Base-by-base conservation (phyloP, 495 filamentous ascomycete genomes). In the Podospora pseudopauciseta region DNA sequence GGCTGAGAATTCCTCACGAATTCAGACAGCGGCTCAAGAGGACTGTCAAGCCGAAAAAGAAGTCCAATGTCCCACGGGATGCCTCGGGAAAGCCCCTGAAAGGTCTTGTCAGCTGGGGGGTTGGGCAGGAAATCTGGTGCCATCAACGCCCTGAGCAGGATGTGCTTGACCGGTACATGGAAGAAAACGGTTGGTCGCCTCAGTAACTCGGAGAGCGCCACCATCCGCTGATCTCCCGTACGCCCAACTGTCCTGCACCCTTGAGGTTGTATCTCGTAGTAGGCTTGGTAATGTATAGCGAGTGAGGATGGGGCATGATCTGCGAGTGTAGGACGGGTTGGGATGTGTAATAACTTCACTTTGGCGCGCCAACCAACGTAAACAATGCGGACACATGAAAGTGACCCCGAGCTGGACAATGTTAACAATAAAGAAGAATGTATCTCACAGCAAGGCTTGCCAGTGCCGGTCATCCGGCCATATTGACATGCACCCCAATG, bases 51-150 rank as follows among this genome's bases (percentile, higher is more conserved):
- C 71, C 28, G 71, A 71, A 64, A 26, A 61, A 54, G 4, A 63
- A 67, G 68, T 61, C 28, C 58, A 60, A 60, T 59, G 60, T 75
- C 53, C 73, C 72, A 65, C 65, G 66, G 39, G 70, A 74, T 56
- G 57, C 66, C 19, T 67, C 66, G 68, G 68, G 72, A 67, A 67
- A 68, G 56, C 67, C 74, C 9, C 61, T 76, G 19, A 70, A 67
- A 63, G 79, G 75, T 11, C 67, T 78, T 32, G 66, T 78, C 23
- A 79, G 73, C 68, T 78, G 78, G 61, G 74, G 73, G 63, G 71
- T 67, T 64, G 78, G 78, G 60, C 74, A 79, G 32, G 84, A 86
- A 68, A 74, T 85, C 27, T 85, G 80, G 81, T 82, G 82, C 74
- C 84, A 85, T 73, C 71, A 81, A 61, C 75, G 76, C 26, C 83